These are phyloP conservation scores for Tylopilus sp. DNA, from an alignment of 768 basidiomycete species.

Conservation along the genomic window DNA sequence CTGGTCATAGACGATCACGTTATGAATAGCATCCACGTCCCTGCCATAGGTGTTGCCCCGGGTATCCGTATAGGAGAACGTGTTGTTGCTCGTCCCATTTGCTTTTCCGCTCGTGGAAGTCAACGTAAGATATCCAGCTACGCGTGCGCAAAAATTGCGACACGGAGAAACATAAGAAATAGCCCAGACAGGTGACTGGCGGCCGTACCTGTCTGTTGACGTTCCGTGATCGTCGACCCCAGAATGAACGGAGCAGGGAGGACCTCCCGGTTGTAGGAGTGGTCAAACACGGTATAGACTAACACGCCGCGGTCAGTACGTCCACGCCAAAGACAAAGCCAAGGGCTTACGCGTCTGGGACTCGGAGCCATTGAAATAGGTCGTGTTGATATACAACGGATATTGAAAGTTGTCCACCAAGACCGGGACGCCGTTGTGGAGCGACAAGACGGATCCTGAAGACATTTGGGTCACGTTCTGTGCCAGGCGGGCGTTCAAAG, in stretches of 20 bases:
- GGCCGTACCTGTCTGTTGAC: constrained; percentile 54
- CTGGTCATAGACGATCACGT: constrained; percentile 58
- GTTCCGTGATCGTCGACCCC: constrained; percentile 54
- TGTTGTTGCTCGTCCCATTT: constrained; percentile 70
- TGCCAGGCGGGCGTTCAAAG: neutral
- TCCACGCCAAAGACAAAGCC: neutral
- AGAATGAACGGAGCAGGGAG: constrained; percentile 57
- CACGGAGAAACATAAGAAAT: no score
- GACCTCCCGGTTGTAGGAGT: constrained; percentile 61
- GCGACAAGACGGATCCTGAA: constrained; percentile 44
- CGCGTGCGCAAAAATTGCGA: constrained; percentile 2
- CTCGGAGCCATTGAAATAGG: constrained; percentile 32
- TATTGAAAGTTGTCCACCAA: constrained; percentile 53
- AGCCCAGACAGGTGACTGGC: neutral
- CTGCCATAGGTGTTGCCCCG: constrained; percentile 62
- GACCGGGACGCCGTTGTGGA: constrained; percentile 43
- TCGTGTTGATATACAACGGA: constrained; percentile 46
- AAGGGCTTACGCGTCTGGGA: constrained; percentile 15
- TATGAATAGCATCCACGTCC: constrained; percentile 55
- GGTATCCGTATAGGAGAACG: constrained; percentile 56
- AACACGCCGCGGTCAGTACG: neutral
- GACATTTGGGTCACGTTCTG: constrained; percentile 52
- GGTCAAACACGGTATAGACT: constrained; percentile 60
- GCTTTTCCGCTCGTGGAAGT: constrained; percentile 49
- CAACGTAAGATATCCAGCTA: constrained; percentile 51